phyloP scores from a whole-genome alignment of 129 eudicot genomes.

The Cynara cardunculus region DNA sequence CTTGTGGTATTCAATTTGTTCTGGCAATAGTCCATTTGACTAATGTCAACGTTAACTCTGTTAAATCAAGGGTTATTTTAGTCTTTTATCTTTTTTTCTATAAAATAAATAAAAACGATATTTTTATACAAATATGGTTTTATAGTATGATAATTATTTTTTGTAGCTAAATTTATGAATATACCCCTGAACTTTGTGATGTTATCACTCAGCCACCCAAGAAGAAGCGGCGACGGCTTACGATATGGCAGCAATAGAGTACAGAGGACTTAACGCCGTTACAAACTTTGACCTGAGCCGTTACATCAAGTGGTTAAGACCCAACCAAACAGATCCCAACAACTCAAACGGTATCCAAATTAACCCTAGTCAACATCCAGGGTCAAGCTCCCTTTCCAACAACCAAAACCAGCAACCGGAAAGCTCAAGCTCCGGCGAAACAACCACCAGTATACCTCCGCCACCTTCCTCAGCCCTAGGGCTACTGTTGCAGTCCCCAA shows the following conservation, averaged over 20 bases:
- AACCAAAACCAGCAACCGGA: constrained; percentile 34
- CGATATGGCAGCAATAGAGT: constrained; percentile 86
- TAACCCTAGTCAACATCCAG: constrained; percentile 34
- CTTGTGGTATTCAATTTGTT: too few relatives aligned
- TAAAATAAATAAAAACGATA: too few relatives aligned
- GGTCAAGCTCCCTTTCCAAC: constrained; percentile 22
- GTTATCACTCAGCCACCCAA: constrained; percentile 62
- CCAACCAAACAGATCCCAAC: constrained; percentile 30
- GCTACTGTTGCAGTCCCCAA: constrained; percentile 56
- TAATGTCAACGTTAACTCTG: too few relatives aligned
- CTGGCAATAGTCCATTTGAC: too few relatives aligned
- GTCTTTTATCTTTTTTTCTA: too few relatives aligned
- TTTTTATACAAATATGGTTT: too few relatives aligned
- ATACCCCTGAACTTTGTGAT: constrained; percentile 20
- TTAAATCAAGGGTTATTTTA: too few relatives aligned
- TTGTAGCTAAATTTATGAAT: background rate
- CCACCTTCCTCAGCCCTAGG: constrained; percentile 57
- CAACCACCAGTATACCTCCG: constrained; percentile 23
- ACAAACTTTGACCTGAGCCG: constrained; percentile 96
- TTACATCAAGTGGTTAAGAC: constrained; percentile 55
- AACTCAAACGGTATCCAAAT: constrained; percentile 26
- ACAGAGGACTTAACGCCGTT: constrained; percentile 86
- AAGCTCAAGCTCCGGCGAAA: constrained; percentile 45
- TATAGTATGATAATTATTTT: too few relatives aligned
- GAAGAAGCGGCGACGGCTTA: constrained; percentile 97